phyloP scores from a whole-genome alignment of 208 protist genomes.

The Vickermania ingenoplastis region DNA sequence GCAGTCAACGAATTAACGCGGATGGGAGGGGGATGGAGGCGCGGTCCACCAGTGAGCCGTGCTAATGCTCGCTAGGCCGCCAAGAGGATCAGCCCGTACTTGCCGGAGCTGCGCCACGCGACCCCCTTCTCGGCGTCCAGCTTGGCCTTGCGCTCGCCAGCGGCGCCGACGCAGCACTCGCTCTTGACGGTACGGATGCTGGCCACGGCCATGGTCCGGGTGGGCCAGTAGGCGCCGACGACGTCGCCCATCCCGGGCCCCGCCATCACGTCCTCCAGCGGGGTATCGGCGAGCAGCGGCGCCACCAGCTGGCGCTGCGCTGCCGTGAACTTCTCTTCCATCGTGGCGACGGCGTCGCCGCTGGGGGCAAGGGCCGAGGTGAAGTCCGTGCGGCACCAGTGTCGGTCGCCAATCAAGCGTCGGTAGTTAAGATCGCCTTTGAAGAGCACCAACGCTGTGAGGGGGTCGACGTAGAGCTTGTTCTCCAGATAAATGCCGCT shows the following conservation, averaged over 20 bases:
- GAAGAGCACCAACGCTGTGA: constrained; percentile 66
- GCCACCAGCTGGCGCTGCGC: neutral
- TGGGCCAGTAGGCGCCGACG: constrained; percentile 67
- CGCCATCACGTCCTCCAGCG: constrained; percentile 15
- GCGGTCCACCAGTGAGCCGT: too few relatives aligned
- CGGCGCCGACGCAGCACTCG: constrained; percentile 71
- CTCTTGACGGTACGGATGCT: constrained; percentile 86
- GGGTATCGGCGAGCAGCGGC: constrained; percentile 50
- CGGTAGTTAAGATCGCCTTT: constrained; percentile 90
- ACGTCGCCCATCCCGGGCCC: constrained; percentile 39
- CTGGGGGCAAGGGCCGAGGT: constrained; percentile 22
- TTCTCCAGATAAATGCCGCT: constrained; percentile 25
- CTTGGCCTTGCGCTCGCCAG: constrained; percentile 23
- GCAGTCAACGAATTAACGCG: too few relatives aligned
- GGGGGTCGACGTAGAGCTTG: constrained; percentile 26
- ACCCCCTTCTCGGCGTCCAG: constrained; percentile 24
- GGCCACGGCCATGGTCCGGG: constrained; percentile 49
- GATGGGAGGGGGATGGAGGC: too few relatives aligned
- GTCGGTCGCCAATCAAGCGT: constrained; percentile 80
- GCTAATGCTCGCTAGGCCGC: constrained; percentile 8
- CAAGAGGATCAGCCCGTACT: constrained; percentile 77
- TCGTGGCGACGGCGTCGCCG: constrained; percentile 7
- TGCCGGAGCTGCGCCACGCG: constrained; percentile 61
- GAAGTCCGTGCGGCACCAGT: constrained; percentile 68
- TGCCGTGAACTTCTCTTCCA: constrained; percentile 8